Base-by-base conservation (phyloP, 768 basidiomycete species). In the Phlegmacium glaucopus region DNA sequence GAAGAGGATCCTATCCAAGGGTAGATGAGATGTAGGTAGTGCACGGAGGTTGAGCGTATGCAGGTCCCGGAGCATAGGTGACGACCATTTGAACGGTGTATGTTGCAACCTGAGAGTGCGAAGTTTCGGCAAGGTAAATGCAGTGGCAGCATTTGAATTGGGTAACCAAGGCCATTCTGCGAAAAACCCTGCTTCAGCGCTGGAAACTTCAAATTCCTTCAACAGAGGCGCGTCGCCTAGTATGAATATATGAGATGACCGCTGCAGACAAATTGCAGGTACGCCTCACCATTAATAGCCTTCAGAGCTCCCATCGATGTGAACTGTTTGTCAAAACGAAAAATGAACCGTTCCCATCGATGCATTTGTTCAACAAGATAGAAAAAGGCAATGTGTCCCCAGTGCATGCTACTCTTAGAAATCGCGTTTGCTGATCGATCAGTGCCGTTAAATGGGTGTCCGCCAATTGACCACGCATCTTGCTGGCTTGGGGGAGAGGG, bases 291-390 rank as follows among this genome's bases (percentile, higher is more conserved):
- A 43, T 74, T 76, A 55, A 90, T 82, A 13, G 82, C 78, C 61
- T 85, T 85, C 52, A 91, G 73, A 7, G 89, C 87, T 48, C 72
- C 71, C 68, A 89, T 78, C 4, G 87, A 87, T 13, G 80, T 66
- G 63, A 90, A 90, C 28, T 83, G 83, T 61, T 80, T 84, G 58
- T 89, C 86, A 54, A 87, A 90, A 35, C 83, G 71, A 57, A 91
- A 90, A 9, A 90, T 76, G 55, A 91, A 91, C 17, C 87, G 74
- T 59, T 86, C 76, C 88, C 88, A 91, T 25, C 88, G 77, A 53
- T 81, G 80, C 81, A 90, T 90, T 61, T 89, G 85, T 54, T 87
- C 80, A 2, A 84, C 81, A 16, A 91, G 65, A 60, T 90, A 91
- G 61, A 76, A 89, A 38, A 90, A 80, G 0, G 83, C 85, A 27